Evolutionary conservation across 768 basidiomycete genomes (phyloP).

Genomic region (Postia placenta): DNA sequence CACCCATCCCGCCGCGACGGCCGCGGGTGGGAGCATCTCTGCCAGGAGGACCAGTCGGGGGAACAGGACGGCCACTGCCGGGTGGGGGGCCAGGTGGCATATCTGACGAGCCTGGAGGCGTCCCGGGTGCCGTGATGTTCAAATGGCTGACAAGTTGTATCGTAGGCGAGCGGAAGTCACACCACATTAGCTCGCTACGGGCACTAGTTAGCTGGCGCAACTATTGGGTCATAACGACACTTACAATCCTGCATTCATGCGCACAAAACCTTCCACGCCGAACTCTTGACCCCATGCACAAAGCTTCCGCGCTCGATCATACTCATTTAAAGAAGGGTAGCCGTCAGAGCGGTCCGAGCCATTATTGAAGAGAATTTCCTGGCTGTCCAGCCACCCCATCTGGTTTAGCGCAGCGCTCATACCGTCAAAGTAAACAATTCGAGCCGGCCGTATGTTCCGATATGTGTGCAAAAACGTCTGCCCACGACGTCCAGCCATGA

Average conservation of each 20-base stretch:
- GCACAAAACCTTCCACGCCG: constrained; percentile 6
- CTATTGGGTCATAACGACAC: not conserved
- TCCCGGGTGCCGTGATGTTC: constrained; percentile 7
- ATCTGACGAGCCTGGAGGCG: not conserved
- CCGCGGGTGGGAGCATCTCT: not conserved
- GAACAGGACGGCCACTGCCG: not conserved
- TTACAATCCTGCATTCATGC: constrained; percentile 8
- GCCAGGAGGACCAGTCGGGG: not conserved
- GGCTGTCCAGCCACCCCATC: constrained; percentile 3
- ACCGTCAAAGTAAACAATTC: constrained; percentile 5
- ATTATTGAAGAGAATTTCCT: constrained; percentile 6
- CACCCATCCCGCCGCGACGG: not conserved
- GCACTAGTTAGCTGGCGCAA: too few species aligned
- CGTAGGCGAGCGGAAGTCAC: constrained; percentile 4
- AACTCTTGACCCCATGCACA: constrained; percentile 2
- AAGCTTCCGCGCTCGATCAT: not conserved
- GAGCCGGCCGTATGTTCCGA: constrained; percentile 1
- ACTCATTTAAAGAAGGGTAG: not conserved
- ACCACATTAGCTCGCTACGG: constrained; percentile 9
- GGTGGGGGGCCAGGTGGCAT: not conserved
- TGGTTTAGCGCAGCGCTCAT: constrained; percentile 6
- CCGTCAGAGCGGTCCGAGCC: not conserved
- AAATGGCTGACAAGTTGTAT: constrained; percentile 6
- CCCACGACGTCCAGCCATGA: constrained; percentile 5
- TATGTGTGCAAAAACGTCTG: constrained; percentile 4